Evolutionary conservation across 2,329 filamentous ascomycete genomes (phyloP).

Genomic region (Fonsecaea erecta): DNA sequence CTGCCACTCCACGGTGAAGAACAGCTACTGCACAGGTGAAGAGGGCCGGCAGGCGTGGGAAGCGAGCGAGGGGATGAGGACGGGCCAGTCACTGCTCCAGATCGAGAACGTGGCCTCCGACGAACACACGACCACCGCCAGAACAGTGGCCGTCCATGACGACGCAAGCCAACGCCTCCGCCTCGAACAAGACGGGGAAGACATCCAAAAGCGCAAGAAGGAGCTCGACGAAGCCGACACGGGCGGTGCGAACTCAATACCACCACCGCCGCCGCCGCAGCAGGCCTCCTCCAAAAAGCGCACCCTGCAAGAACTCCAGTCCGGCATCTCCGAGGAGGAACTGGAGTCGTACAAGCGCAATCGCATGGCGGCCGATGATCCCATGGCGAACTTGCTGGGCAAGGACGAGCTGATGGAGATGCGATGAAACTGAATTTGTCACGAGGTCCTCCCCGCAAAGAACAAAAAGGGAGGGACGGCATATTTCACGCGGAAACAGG

Average conservation of each 20-base stretch:
- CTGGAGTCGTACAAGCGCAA: slow-evolving; percentile 84
- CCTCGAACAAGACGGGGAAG: slow-evolving; percentile 20
- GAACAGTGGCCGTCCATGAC: slow-evolving; percentile 13
- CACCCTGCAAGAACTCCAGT: slow-evolving; percentile 76
- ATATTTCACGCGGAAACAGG: too few species aligned
- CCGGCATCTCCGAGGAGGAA: slow-evolving; percentile 78
- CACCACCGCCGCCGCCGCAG: slow-evolving; percentile 19
- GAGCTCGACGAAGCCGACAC: slow-evolving; percentile 37
- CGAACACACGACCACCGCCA: slow-evolving; percentile 19
- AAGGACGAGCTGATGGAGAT: slow-evolving; percentile 30
- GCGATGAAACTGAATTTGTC: neutral
- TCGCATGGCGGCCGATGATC: slow-evolving; percentile 74
- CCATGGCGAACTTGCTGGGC: slow-evolving; percentile 71
- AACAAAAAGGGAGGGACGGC: neutral
- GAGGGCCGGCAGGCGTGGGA: slow-evolving; percentile 82
- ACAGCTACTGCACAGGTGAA: slow-evolving; percentile 96
- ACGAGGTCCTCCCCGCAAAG: too few species aligned
- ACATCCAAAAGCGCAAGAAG: slow-evolving; percentile 10
- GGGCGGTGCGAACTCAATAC: slow-evolving; percentile 7
- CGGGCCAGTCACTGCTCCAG: slow-evolving; percentile 50
- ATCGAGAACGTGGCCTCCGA: slow-evolving; percentile 31
- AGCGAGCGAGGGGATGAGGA: slow-evolving; percentile 68
- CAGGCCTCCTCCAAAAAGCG: slow-evolving; percentile 64
- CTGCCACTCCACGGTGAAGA: slow-evolving; percentile 91
- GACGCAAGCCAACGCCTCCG: slow-evolving; percentile 38